Conservation (phyloP, 1,139 yeast species). For the Candida mesenterica region DNA sequence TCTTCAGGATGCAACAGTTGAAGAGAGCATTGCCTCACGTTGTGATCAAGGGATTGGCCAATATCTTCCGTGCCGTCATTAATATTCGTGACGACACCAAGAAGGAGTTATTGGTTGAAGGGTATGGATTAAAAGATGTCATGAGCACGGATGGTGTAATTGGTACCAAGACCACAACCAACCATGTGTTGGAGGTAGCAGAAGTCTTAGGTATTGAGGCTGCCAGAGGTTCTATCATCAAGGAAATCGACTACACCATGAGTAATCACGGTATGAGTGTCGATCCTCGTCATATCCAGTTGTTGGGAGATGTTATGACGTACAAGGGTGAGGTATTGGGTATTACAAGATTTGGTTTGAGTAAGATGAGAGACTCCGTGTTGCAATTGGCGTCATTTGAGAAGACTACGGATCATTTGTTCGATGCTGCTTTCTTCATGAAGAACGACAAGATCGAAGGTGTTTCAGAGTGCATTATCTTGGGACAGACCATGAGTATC, state of each 20-base stretch:
- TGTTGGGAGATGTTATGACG: slow-evolving; percentile 97
- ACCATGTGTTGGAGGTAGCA: slow-evolving; percentile 88
- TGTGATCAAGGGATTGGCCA: slow-evolving; percentile 90
- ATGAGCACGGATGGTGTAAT: slow-evolving; percentile 98
- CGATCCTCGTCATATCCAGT: slow-evolving; percentile 98
- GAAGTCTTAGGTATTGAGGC: slow-evolving; percentile 97
- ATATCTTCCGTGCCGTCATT: slow-evolving; percentile 92
- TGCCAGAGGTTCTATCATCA: slow-evolving; percentile 87
- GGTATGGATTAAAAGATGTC: slow-evolving; percentile 92
- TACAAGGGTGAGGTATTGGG: slow-evolving; percentile 98
- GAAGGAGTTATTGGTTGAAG: slow-evolving; percentile 92
- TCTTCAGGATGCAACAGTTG: slow-evolving; percentile 85
- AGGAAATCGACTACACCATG: slow-evolving; percentile 97
- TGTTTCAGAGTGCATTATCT: slow-evolving; percentile 94
- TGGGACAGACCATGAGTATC: slow-evolving; percentile 96
- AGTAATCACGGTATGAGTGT: slow-evolving; percentile 99
- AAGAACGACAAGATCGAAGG: slow-evolving; percentile 95
- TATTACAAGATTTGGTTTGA: slow-evolving; percentile 94
- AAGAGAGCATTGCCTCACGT: slow-evolving; percentile 83
- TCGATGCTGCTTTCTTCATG: slow-evolving; percentile 98
- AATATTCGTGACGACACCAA: slow-evolving; percentile 85
- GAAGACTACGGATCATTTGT: slow-evolving; percentile 96
- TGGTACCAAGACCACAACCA: slow-evolving; percentile 83
- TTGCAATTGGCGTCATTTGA: slow-evolving; percentile 96
- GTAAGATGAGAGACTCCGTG: slow-evolving; percentile 98